Evolutionary conservation across 805 yeast genomes (phyloP).

Genomic region (Candida krabiensis): DNA sequence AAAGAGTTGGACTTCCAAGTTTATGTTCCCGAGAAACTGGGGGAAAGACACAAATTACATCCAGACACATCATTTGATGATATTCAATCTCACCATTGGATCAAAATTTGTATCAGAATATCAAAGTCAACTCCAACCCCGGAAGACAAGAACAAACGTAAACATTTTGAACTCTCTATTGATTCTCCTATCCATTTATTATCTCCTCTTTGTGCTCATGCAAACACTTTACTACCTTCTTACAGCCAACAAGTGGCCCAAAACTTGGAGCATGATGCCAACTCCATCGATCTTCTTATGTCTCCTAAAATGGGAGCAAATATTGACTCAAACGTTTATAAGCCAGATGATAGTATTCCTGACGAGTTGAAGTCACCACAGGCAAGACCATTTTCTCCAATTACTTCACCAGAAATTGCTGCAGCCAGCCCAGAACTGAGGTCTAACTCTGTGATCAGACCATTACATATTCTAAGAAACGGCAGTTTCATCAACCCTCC

Average conservation of each 20-base stretch:
- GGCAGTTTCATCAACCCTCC: conserved; percentile 17
- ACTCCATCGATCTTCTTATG: conserved; percentile 27
- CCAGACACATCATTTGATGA: conserved; percentile 82
- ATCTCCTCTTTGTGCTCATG: conserved; percentile 76
- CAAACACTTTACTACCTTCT: conserved; percentile 74
- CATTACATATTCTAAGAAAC: conserved; percentile 20
- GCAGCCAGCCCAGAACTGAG: conserved; percentile 31
- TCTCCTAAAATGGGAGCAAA: conserved; percentile 26
- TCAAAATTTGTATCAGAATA: conserved; percentile 80
- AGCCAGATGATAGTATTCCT: conserved; percentile 47
- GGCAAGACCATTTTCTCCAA: conserved; percentile 59
- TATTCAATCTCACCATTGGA: conserved; percentile 94
- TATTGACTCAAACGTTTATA: conserved; percentile 49
- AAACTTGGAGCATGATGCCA: conserved; percentile 7
- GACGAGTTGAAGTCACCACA: conserved; percentile 59
- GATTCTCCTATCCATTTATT: conserved; percentile 91
- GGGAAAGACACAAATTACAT: conserved; percentile 58
- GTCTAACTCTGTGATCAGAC: conserved; percentile 4
- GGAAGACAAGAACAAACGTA: conserved; percentile 53
- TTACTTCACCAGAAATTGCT: conserved; percentile 31
- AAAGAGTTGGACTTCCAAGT: conserved; percentile 84
- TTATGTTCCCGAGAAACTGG: conserved; percentile 72
- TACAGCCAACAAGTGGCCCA: conserved; percentile 40
- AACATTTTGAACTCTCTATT: conserved; percentile 90
- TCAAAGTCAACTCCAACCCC: conserved; percentile 61